phyloP scores from a whole-genome alignment of 345 rosid genomes.

The Noccaea caerulescens region DNA sequence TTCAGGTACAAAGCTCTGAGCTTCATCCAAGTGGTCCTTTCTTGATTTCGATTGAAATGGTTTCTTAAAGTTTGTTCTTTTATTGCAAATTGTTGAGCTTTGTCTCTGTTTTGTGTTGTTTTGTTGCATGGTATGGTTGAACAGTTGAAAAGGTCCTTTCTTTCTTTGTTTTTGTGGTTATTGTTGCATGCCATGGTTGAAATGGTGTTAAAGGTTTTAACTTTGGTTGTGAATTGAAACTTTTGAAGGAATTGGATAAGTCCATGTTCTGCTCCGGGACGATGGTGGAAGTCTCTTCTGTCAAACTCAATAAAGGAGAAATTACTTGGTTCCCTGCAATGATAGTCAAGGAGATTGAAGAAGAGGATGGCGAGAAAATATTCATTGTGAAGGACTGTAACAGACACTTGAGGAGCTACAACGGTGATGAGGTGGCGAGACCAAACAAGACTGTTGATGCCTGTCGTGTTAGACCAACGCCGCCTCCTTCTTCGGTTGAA shows the following conservation, averaged over 20 bases:
- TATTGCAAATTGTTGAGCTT: background rate
- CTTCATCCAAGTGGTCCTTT: background rate
- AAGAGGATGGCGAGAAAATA: conserved; percentile 36
- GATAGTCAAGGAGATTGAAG: conserved; percentile 40
- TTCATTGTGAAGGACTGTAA: conserved; percentile 51
- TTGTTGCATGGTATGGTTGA: conserved; percentile 4
- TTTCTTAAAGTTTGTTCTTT: background rate
- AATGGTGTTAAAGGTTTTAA: background rate
- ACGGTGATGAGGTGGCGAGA: conserved; percentile 39
- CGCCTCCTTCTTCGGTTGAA: conserved; percentile 51
- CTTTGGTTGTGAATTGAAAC: background rate
- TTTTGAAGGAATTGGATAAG: conserved; percentile 51
- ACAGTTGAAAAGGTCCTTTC: background rate
- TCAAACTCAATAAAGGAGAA: conserved; percentile 31
- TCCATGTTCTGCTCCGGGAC: conserved; percentile 61
- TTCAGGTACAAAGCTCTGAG: conserved; percentile 34
- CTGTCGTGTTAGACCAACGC: conserved; percentile 51
- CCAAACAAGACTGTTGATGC: conserved; percentile 39
- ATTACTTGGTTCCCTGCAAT: conserved; percentile 62
- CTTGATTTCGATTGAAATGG: background rate
- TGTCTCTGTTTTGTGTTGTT: background rate
- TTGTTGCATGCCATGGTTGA: conserved; percentile 13
- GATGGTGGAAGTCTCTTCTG: conserved; percentile 54
- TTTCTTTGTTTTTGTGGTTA: background rate
- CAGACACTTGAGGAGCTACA: conserved; percentile 30